Evolutionary conservation across 768 basidiomycete genomes (phyloP), one percentile per base, ranked within the genome.

Genomic region (Boletus subcaerulescens): DNA sequence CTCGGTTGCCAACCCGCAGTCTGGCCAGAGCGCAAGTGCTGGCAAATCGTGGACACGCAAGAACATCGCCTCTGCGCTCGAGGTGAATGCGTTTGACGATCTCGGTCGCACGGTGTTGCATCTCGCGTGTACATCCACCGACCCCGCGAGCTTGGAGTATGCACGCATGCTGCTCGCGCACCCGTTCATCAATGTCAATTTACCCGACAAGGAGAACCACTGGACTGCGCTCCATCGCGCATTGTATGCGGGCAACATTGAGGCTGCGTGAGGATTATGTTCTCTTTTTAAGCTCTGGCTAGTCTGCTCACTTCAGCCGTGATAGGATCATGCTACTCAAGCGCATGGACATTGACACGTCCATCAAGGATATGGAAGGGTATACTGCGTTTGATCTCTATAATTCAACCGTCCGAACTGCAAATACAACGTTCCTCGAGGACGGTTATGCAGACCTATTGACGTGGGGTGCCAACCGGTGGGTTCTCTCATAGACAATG

Each of bases 201-300:
- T 89, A 8, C 73, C 76, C 40, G 96, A 99, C 70, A 68, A 68
- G 50, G 96, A 98, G 76, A 91, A 83, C 53, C 87, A 87, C 53
- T 98, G 93, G 90, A 96, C 93, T 1, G 82, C 95, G 8, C 74
- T 98, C 20, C 96, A 99, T 64, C 76, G 93, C 45, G 91, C 91
- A 2, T 70, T 95, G 61, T 97, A 93, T 66, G 69, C 77, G 36
- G 91, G 90, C 1, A 92, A 93, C 61, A 56, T 94, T 10, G 76
- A 85, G 45, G 80, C 82, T 43, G 87, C 81, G 84, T 88, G 59
- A 56, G 86, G 76, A 7, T 31, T 9, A n/a, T 43, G 14, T 13
- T 45, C 20, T 15, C n/a, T 22, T 20, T 31, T 22, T 40, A 2
- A 41, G 48, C 26, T 52, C 11, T 49, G 38, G 20, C 40, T 29